These are phyloP conservation scores for Recurvomyces mirabilis DNA, from an alignment of 495 filamentous ascomycete species.

Conservation along the genomic window DNA sequence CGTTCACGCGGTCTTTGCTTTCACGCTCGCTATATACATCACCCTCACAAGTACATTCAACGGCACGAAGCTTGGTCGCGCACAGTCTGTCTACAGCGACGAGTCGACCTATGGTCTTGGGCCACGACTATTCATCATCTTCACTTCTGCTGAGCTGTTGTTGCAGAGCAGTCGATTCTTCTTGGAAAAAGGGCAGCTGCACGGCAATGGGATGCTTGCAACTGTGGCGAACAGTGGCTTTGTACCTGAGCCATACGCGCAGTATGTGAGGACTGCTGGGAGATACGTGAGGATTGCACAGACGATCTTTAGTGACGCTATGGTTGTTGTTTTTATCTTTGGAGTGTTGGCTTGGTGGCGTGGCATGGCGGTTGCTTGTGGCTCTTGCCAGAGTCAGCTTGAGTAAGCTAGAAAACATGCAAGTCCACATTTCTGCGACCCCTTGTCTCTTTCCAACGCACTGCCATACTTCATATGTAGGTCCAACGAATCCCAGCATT, in stretches of 20 bases:
- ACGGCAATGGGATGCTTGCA: constrained; percentile 43
- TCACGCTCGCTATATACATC: constrained; percentile 62
- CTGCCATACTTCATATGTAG: no score
- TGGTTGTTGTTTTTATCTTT: constrained; percentile 66
- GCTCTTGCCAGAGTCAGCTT: no score
- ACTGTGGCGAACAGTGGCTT: constrained; percentile 41
- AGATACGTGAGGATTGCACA: constrained; percentile 59
- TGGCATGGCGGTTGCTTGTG: constrained; percentile 16
- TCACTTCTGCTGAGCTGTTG: constrained; percentile 69
- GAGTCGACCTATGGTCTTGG: constrained; percentile 20
- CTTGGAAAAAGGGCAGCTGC: constrained; percentile 42
- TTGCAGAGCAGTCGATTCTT: constrained; percentile 57
- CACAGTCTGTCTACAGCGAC: constrained; percentile 30
- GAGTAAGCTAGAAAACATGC: no score
- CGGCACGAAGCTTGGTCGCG: constrained; percentile 34
- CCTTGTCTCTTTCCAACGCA: no score
- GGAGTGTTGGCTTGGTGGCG: constrained; percentile 59
- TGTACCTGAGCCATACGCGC: constrained; percentile 45
- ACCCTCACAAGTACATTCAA: constrained; percentile 46
- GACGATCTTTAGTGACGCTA: constrained; percentile 51
- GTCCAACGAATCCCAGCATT: no score
- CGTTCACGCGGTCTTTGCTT: constrained; percentile 61
- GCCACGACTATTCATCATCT: constrained; percentile 52
- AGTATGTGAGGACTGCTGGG: constrained; percentile 47
- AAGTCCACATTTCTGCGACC: no score